These are phyloP conservation scores for Alternaria viburni DNA, from an alignment of 2,329 filamentous ascomycete genomes.

Conservation along the genomic window DNA sequence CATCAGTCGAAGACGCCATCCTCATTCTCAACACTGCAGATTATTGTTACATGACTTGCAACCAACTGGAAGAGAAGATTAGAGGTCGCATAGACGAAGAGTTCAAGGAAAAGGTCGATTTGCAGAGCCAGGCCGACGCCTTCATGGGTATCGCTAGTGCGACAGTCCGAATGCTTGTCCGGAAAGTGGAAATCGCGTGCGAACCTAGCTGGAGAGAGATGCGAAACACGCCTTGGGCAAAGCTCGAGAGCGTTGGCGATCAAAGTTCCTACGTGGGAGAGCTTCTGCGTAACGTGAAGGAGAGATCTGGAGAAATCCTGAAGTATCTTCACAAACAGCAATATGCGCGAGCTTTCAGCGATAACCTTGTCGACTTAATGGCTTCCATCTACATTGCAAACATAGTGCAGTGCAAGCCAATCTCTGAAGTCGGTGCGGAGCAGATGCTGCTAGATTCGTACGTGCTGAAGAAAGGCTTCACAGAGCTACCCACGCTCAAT, in stretches of 20 bases:
- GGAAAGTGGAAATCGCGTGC: conserved; percentile 79
- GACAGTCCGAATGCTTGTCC: conserved; percentile 81
- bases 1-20: conserved; percentile 76
- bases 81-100: conserved; percentile 86
- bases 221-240: conserved; percentile 94
- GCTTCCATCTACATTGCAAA: conserved; percentile 80
- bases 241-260: conserved; percentile 90
- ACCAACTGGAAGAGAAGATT: conserved; percentile 92
- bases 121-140: conserved; percentile 91
- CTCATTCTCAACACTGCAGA: conserved; percentile 95
- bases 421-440: conserved; percentile 93
- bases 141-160: conserved; percentile 95
- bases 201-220: conserved; percentile 95
- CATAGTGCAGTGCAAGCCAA: conserved; percentile 86
- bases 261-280: conserved; percentile 91
- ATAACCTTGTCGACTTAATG: conserved; percentile 91
- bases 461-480: conserved; percentile 79
- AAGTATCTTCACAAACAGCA: conserved; percentile 84
- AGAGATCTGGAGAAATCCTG: conserved; percentile 75
- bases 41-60: conserved; percentile 94
- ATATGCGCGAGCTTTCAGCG: conserved; percentile 92
- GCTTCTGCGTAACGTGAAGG: conserved; percentile 75
- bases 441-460: conserved; percentile 99
- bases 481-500: conserved; percentile 69
- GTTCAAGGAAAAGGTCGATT: conserved; percentile 74